Evolutionary conservation across 192 early-diverging fungal species (phyloP), one percentile per base, ranked within the genome.

Genomic region (Cladochytrium replicatum): DNA sequence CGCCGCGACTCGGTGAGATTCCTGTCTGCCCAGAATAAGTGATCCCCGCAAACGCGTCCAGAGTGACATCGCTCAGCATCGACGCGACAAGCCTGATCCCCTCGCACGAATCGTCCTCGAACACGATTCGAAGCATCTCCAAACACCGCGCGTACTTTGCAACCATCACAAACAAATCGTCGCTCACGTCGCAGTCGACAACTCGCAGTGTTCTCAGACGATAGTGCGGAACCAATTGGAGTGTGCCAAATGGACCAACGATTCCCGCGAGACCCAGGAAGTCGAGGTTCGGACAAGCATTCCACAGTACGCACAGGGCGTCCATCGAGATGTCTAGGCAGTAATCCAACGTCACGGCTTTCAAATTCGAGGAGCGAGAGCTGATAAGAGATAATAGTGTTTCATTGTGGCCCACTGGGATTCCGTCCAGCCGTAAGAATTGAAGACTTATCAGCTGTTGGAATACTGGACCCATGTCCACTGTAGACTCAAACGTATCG

Each of bases 181-280:
- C 68, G 15, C 32, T 54, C 7, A 75, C 66, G 23, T 75, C 65
- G 52, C 73, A 75, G 52, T 75, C 73, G 2, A 75, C 73, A 11
- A 75, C 49, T 24, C 73, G 59, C 7, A 75, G 42, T 22, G 67
- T 67, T 15, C 59, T 43, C 26, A 75, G 34, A 4, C 39, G 50
- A n/a, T 39, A 17, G 29, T 57, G 63, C 22, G 15, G 4, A 3
- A 3, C 15, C 2, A 49, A 3, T 22, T 23, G 30, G 42, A 41
- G 15, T 6, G 3, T 3, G 9, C 2, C 48, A 3, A 29, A 26
- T 26, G 42, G 41, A 19, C 19, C 42, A 49, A 63, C 60, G 9
- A 75, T 49, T 11, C 73, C 73, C 11, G 68, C 73, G 25, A 75
- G 3, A 2, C 73, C 73, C 13, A 75, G 32, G 52, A 75, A 75